Percentiles rank a stretch among this genome's conserved stretches.
These are phyloP conservation scores for Mucor circinelloides DNA, from an alignment of 371 early-diverging fungal species.

Conservation along the genomic window DNA sequence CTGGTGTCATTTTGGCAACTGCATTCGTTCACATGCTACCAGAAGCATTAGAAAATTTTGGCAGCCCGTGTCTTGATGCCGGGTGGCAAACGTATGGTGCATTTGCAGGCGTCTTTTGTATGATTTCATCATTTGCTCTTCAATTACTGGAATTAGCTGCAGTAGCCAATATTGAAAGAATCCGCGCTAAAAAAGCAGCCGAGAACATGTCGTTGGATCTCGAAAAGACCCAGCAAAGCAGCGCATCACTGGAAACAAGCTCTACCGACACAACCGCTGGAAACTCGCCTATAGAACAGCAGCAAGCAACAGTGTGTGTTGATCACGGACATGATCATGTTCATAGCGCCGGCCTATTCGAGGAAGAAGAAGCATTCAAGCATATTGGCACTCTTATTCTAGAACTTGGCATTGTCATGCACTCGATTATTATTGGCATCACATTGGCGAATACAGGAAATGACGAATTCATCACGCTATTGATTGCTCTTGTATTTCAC, in stretches of 20 bases:
- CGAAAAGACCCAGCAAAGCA: conserved; percentile 14
- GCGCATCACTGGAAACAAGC: conserved; percentile 5
- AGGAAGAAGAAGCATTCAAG: conserved; percentile 33
- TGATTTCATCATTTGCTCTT: conserved; percentile 42
- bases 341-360: conserved; percentile 53
- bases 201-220: conserved; percentile 14
- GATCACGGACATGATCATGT: conserved; percentile 39
- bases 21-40: conserved; percentile 78
- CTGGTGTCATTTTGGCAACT: conserved; percentile 80
- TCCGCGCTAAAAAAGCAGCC: conserved; percentile 14
- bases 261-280: conserved; percentile 17
- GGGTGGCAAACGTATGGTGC: conserved; percentile 42
- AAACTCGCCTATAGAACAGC: neutral
- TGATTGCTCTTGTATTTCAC: conserved; percentile 87
- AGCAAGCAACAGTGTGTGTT: neutral
- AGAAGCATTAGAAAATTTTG: conserved; percentile 38
- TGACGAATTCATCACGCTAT: conserved; percentile 66
- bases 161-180: conserved; percentile 24
- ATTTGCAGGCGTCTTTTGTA: conserved; percentile 47
- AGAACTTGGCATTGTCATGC: conserved; percentile 86
- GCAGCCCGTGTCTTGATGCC: conserved; percentile 38
- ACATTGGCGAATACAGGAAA: conserved; percentile 73
- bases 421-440: conserved; percentile 88
- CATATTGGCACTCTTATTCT: conserved; percentile 63
- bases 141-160: conserved; percentile 43